Percentiles rank a stretch among this genome's conserved stretches.
These are phyloP conservation scores for Amanita fuliginea DNA, from an alignment of 768 basidiomycete genomes.

Conservation along the genomic window DNA sequence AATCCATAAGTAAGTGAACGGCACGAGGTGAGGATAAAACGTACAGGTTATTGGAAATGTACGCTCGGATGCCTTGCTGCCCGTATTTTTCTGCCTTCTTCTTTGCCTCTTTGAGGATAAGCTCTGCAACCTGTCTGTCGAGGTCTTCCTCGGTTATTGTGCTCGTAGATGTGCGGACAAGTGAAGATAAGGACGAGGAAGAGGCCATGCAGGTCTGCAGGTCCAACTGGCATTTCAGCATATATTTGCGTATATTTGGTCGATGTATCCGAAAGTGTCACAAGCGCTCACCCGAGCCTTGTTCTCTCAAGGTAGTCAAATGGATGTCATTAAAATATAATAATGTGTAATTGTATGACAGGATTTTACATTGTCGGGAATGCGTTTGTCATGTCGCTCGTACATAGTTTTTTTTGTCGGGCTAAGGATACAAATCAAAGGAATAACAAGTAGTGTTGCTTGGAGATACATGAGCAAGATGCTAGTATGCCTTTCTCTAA, in stretches of 20 bases:
- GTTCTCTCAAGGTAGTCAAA: background rate
- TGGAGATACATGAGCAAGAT: background rate
- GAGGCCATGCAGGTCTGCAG: background rate
- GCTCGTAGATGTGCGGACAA: constrained; percentile 75
- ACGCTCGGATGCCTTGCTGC: constrained; percentile 70
- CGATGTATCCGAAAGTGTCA: no score
- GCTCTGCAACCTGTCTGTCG: constrained; percentile 83
- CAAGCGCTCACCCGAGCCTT: no score
- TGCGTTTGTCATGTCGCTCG: no score
- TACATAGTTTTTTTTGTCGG: background rate
- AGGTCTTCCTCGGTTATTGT: constrained; percentile 74
- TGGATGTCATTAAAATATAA: no score
- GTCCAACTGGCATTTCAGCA: background rate
- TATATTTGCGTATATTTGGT: background rate
- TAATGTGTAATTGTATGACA: no score
- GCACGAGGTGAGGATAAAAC: constrained; percentile 10
- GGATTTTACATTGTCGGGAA: background rate
- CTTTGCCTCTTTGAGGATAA: constrained; percentile 89
- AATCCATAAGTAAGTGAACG: background rate
- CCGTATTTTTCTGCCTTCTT: constrained; percentile 76
- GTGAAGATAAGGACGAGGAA: constrained; percentile 61
- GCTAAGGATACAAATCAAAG: constrained; percentile 8
- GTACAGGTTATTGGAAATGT: constrained; percentile 46
- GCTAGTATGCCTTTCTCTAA: background rate
- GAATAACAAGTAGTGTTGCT: background rate